A percentile compares a stretch with the other conserved stretches of the same genome.
Conservation (phyloP, 2,329 filamentous ascomycete genomes). For the Arthroderma uncinatum region DNA sequence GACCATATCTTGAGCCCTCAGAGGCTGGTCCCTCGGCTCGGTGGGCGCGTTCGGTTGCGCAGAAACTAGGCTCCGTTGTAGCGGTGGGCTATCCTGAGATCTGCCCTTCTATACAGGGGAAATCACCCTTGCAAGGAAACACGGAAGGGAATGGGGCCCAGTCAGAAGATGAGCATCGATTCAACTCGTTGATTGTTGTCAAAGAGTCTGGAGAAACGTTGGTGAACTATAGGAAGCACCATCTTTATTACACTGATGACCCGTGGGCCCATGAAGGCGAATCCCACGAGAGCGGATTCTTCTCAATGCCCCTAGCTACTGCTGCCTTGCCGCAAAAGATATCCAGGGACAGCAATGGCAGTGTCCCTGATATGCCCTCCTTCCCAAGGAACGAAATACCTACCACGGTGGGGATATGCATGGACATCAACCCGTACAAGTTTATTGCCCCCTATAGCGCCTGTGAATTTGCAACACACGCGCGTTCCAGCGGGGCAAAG, state of each 20-base stretch:
- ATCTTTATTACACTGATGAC: constrained; percentile 57
- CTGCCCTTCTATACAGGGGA: constrained; percentile 13
- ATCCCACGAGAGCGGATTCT: constrained; percentile 20
- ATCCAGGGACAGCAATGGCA: background rate
- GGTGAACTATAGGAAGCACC: constrained; percentile 52
- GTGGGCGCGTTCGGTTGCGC: constrained; percentile 50
- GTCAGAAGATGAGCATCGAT: constrained; percentile 22
- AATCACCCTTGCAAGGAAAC: constrained; percentile 16
- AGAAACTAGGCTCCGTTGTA: constrained; percentile 46
- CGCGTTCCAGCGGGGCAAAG: constrained; percentile 38
- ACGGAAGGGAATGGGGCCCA: constrained; percentile 9
- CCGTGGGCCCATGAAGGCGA: constrained; percentile 49
- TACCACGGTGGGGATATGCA: constrained; percentile 40
- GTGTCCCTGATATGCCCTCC: background rate
- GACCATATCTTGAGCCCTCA: constrained; percentile 49
- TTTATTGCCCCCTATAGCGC: constrained; percentile 48
- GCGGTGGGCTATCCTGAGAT: constrained; percentile 54
- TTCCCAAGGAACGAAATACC: constrained; percentile 21
- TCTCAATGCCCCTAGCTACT: constrained; percentile 17
- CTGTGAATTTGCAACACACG: constrained; percentile 51
- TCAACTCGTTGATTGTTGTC: constrained; percentile 51
- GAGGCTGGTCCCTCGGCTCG: constrained; percentile 43
- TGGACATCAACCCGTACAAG: constrained; percentile 52
- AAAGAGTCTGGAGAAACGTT: constrained; percentile 44
- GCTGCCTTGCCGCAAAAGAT: background rate